Conservation (phyloP, 169 alveolate species). For the Hammondia hammondi region DNA sequence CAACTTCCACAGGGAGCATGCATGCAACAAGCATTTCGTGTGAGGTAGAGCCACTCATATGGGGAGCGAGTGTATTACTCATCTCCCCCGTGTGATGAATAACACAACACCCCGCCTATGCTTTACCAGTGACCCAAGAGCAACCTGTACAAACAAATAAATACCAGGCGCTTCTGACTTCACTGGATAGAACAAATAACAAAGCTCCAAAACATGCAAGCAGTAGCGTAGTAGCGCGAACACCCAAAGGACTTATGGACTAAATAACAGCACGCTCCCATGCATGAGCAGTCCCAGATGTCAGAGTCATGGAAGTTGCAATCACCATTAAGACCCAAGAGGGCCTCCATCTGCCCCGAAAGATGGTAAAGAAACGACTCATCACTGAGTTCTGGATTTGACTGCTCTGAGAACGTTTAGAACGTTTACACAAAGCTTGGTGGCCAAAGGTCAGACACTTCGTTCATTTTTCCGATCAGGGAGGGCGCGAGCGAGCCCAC, state of each 20-base stretch:
- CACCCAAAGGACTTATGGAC: too few relatives aligned
- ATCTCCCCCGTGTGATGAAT: not conserved
- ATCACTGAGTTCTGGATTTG: not conserved
- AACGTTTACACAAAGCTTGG: not conserved
- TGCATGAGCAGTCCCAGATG: not conserved
- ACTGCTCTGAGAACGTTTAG: not conserved
- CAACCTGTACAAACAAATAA: not conserved
- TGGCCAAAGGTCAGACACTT: not conserved
- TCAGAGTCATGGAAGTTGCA: constrained; percentile 37
- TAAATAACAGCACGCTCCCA: too few relatives aligned
- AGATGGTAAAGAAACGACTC: constrained; percentile 22
- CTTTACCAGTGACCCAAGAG: constrained; percentile 47
- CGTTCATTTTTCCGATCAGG: constrained; percentile 21
- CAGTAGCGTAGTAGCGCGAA: not conserved
- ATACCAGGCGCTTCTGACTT: constrained; percentile 45
- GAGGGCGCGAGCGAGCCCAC: not conserved
- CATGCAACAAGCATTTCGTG: too few relatives aligned
- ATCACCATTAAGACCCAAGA: not conserved
- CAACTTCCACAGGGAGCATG: too few relatives aligned
- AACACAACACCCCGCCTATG: not conserved
- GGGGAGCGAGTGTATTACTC: too few relatives aligned
- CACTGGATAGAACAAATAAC: not conserved
- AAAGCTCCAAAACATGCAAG: not conserved
- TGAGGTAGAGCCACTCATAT: too few relatives aligned
- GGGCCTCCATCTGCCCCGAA: constrained; percentile 45